Percentiles rank a stretch among this genome's conserved stretches.
Evolutionary conservation across 768 basidiomycete species (phyloP).

Genomic region (Pseudohyphozyma bogoriensis): DNA sequence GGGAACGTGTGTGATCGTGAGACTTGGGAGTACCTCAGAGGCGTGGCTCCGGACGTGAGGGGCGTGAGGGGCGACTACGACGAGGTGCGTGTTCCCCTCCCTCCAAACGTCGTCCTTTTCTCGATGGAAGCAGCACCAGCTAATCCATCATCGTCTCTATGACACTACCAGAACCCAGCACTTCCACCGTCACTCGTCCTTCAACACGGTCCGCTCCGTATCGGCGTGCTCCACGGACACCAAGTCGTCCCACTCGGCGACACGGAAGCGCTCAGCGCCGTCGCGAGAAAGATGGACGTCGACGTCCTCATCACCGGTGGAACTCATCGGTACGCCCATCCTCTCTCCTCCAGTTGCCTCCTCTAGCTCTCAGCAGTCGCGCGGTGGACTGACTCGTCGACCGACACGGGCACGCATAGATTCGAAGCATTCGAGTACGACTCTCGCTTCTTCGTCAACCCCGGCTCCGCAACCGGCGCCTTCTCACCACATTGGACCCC

Average conservation of each 20-base stretch:
- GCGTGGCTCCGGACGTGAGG: conserved; percentile 84
- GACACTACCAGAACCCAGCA: conserved; percentile 51
- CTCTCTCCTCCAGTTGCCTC: not conserved
- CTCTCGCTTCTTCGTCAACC: conserved; percentile 87
- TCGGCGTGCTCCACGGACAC: conserved; percentile 89
- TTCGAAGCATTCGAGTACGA: conserved; percentile 92
- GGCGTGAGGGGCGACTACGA: conserved; percentile 93
- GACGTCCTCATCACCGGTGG: conserved; percentile 89
- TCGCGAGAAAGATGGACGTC: conserved; percentile 94
- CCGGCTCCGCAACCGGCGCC: conserved; percentile 87
- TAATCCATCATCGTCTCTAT: not conserved
- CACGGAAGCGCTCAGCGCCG: conserved; percentile 72
- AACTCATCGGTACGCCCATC: conserved; percentile 67
- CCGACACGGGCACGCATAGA: conserved; percentile 41
- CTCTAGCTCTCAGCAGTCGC: not conserved
- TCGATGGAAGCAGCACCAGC: not conserved
- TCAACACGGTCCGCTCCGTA: conserved; percentile 70
- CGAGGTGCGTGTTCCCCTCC: conserved; percentile 61
- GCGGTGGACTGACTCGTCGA: not conserved
- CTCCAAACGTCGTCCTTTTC: not conserved
- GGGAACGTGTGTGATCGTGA: conserved; percentile 97
- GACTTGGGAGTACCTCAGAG: conserved; percentile 90
- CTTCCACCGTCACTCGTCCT: conserved; percentile 75
- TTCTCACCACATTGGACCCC: conserved; percentile 37
- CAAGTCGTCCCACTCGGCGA: conserved; percentile 88